Evolutionary conservation across 2,329 filamentous ascomycete genomes (phyloP).

Genomic region (Aspergillus sp.): DNA sequence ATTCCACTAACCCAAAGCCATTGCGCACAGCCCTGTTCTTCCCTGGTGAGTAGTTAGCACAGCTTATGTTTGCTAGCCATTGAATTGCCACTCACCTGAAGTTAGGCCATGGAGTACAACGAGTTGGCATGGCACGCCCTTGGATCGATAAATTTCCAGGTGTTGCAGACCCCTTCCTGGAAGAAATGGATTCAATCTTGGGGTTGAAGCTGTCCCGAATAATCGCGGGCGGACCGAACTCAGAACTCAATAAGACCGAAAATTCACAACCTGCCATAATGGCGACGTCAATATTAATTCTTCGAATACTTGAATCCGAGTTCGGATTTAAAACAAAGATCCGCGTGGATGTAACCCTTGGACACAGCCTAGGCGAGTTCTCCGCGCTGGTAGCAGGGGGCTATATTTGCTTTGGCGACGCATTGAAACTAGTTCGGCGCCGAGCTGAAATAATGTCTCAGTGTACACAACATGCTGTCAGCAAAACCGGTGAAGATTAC

Average conservation of each 20-base stretch:
- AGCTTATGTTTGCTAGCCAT: slow-evolving; percentile 1
- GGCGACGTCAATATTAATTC: slow-evolving; percentile 86
- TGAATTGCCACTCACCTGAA: slow-evolving; percentile 15
- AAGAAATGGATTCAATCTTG: slow-evolving; percentile 80
- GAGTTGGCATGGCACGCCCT: slow-evolving; percentile 80
- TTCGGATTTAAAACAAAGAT: slow-evolving; percentile 73
- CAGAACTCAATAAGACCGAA: slow-evolving; percentile 73
- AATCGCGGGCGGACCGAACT: slow-evolving; percentile 78
- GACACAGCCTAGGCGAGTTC: slow-evolving; percentile 91
- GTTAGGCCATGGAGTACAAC: slow-evolving; percentile 81
- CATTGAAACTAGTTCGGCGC: slow-evolving; percentile 71
- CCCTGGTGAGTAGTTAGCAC: slow-evolving; percentile 36
- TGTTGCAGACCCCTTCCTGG: slow-evolving; percentile 72
- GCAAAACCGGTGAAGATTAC: slow-evolving; percentile 73
- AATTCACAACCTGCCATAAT: slow-evolving; percentile 96
- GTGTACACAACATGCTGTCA: slow-evolving; percentile 66
- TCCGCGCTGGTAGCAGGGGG: slow-evolving; percentile 84
- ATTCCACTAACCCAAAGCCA: slow-evolving; percentile 8
- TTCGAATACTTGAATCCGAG: slow-evolving; percentile 81
- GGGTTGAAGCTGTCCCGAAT: slow-evolving; percentile 72
- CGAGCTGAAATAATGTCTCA: slow-evolving; percentile 82
- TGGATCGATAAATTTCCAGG: slow-evolving; percentile 85
- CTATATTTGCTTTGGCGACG: slow-evolving; percentile 75
- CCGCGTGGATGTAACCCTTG: slow-evolving; percentile 77
- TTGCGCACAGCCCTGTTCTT: slow-evolving; percentile 50